Evolutionary conservation across 1,284 basidiomycete species (phyloP).

Genomic region (Ustilago xerochloae): DNA sequence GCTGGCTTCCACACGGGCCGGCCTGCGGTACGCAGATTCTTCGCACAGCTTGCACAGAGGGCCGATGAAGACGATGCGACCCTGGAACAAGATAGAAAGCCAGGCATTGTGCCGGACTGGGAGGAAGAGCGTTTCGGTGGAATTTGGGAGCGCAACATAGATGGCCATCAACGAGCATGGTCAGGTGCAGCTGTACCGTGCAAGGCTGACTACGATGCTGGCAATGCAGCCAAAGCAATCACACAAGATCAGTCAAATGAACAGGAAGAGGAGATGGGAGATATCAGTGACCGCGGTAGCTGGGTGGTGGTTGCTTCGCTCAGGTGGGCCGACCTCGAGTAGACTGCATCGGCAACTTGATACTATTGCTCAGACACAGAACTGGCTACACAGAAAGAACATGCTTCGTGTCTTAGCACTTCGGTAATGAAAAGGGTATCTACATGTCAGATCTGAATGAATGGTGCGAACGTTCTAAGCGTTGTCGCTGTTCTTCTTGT

Average conservation of each 20-base stretch:
- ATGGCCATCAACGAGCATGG: constrained; percentile 39
- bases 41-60: constrained; percentile 26
- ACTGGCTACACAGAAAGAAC: too few relatives aligned
- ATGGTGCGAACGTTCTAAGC: constrained; percentile 5
- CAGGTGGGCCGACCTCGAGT: constrained; percentile 44
- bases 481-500: constrained; percentile 42
- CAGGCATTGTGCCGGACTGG: constrained; percentile 51
- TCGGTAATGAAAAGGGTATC: constrained; percentile 6
- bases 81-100: constrained; percentile 6
- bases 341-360: neutral
- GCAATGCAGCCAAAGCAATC: neutral
- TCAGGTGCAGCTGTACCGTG: constrained; percentile 13
- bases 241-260: neutral
- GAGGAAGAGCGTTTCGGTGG: constrained; percentile 37
- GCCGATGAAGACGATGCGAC: neutral
- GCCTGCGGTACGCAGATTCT: constrained; percentile 60
- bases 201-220: constrained; percentile 15
- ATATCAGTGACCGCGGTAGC: constrained; percentile 54
- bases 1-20: constrained; percentile 64
- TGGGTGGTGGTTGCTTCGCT: constrained; percentile 61
- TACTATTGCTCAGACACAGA: too few relatives aligned
- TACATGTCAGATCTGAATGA: neutral
- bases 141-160: constrained; percentile 51
- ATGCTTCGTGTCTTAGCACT: neutral
- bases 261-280: constrained; percentile 60